Base-by-base conservation (phyloP, 129 eudicot species). In the Ambrosia trifida region DNA sequence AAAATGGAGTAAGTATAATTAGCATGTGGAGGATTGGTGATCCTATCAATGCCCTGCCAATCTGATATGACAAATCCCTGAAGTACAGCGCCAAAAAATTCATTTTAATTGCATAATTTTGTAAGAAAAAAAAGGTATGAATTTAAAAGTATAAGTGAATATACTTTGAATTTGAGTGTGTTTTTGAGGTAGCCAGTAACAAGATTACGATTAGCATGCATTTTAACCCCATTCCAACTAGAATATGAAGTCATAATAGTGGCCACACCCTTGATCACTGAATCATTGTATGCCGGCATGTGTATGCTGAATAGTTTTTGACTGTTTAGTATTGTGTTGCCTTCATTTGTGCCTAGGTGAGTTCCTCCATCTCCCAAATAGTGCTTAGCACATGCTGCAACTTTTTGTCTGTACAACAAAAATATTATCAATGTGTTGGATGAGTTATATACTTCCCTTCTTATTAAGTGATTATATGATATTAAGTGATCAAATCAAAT, bases 51-150 rank as follows among this genome's bases (percentile, higher is more conserved):
- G 1, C 95, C 96, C 56, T 72, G 35, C 77, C 83, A 84, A 75
- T 90, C 96, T 51, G 96, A 78, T 70, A 90, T 90, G 33, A 90
- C 96, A 79, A 90, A 87, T 13, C 96, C 96, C 94, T 90, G 88
- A 66, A 52, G 4, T 13, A 40, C 12, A 24, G 35, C 16, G 30
- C 28, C 3, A 11, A 5, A 52, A 56, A 47, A 18, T 28, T 30
- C 32, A 28, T 51, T 14, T 46, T 45, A 73, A 11, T 9, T 59
- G 14, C 11, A 35, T 11, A 17, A 5, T 30, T 58, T 31, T 13
- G 20, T 36, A 38, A 38, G 43, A 2, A 38, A 5, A 38, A 38
- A 38, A 38, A 38, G 7, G 16, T 35, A 45, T 31, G 36, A 0
- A 54, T 43, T 54, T 6, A 58, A 66, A 2, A 12, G 14, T 8